Evolutionary conservation across 495 filamentous ascomycete species (phyloP), one percentile per base, ranked within the genome.

Genomic region (Tricharina praecox): DNA sequence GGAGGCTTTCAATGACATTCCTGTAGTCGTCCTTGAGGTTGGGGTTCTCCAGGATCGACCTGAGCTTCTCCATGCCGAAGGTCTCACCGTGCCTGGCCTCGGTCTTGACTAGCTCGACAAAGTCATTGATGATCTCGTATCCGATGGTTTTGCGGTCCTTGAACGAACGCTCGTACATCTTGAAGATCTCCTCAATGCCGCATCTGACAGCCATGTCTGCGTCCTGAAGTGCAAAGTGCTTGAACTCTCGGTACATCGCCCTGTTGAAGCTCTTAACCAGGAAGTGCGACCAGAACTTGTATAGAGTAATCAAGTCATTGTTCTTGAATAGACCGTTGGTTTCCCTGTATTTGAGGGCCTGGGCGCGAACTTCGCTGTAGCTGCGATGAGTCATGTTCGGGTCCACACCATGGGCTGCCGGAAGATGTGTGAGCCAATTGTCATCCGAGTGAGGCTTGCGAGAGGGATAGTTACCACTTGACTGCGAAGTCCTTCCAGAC

Each of bases 171-270:
- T 58, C 56, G 30, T 59, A 59, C 21, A 59, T 50, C 20, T 51
- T 54, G 21, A 54, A 58, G 7, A 59, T 41, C 24, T 50, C 44
- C 13, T 59, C 56, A 18, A 59, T 23, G 5, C 56, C 56, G 34
- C 39, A 47, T 11, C 56, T 48, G 11, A 40, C 24, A 3, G 47
- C 54, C 19, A 33, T n/a, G 24, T 59, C 51, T 2, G 64, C 67
- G 59, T 93, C 85, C 54, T 80, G 78, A 50, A 79, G 62, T 47
- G 85, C 82, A 56, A 72, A 68, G 52, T 66, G 64, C 51, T 76
- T 70, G 66, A 92, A 90, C 63, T 92, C 81, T 59, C 73, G 64
- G 67, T 92, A 93, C 73, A 93, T 80, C 50, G 67, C 69, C 46
- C 67, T 64, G 62, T 90, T 81, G 72, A 90, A 90, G 59, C 79